Conservation (phyloP, 2,329 filamentous ascomycete genomes). For the Boeremia exigua region DNA sequence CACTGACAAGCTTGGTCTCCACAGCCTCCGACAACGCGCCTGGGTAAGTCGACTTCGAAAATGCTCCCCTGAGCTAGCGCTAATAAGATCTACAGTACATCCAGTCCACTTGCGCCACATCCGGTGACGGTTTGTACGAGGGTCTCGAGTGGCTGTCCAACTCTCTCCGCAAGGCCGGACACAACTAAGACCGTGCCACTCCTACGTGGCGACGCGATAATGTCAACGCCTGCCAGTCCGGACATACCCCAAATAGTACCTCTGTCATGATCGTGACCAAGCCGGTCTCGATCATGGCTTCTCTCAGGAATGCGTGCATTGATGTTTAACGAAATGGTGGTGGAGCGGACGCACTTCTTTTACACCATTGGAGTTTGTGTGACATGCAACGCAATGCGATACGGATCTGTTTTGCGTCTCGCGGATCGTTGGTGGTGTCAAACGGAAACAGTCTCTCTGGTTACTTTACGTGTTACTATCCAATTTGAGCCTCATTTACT, state of each 20-base stretch:
- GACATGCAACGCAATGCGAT: constrained; percentile 36
- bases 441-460: constrained; percentile 43
- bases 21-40: constrained; percentile 96
- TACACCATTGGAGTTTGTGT: constrained; percentile 48
- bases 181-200: constrained; percentile 48
- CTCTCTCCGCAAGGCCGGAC: constrained; percentile 61
- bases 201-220: constrained; percentile 34
- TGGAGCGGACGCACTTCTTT: constrained; percentile 44
- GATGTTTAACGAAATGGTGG: constrained; percentile 46
- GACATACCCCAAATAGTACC: constrained; percentile 33
- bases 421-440: constrained; percentile 42
- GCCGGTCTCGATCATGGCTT: constrained; percentile 9
- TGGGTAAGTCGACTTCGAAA: constrained; percentile 74
- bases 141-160: constrained; percentile 75
- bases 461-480: constrained; percentile 46
- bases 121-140: constrained; percentile 98
- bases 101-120: constrained; percentile 99
- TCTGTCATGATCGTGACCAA: constrained; percentile 24
- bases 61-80: constrained; percentile 12
- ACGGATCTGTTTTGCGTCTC: constrained; percentile 35
- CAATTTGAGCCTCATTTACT: constrained; percentile 48
- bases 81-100: constrained; percentile 71
- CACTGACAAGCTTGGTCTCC: constrained; percentile 99
- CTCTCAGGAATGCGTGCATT: constrained; percentile 42
- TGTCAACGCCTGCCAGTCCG: constrained; percentile 40